phyloP scores from a whole-genome alignment of 345 rosid species.

The Syzygium grande region DNA sequence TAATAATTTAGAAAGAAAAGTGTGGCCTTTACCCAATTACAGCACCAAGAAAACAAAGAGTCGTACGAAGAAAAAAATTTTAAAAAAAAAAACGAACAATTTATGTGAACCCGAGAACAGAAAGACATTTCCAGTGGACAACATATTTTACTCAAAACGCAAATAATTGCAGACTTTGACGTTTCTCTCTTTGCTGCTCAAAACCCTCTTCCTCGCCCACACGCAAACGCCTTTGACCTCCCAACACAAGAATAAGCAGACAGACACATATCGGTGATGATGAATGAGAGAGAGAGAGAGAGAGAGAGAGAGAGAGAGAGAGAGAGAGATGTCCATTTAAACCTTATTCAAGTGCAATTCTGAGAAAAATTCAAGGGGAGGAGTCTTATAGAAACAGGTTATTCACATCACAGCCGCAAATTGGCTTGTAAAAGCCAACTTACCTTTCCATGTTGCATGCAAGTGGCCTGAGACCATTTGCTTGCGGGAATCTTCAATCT shows the following conservation, averaged over 20 bases:
- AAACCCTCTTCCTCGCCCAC: conserved; percentile 26
- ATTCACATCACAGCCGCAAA: background rate
- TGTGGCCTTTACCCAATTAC: background rate
- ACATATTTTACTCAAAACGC: conserved; percentile 18
- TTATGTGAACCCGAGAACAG: background rate
- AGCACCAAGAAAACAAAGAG: background rate
- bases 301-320: background rate
- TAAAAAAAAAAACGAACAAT: background rate
- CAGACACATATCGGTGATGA: background rate
- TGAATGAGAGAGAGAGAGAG: background rate
- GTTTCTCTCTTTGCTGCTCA: conserved; percentile 19
- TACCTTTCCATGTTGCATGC: background rate
- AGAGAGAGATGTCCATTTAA: background rate
- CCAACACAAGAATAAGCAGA: background rate
- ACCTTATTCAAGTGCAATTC: background rate
- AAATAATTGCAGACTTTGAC: conserved; percentile 41
- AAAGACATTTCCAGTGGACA: conserved; percentile 12
- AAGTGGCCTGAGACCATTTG: background rate
- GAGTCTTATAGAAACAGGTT: background rate
- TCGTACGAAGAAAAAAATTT: background rate
- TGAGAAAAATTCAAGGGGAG: background rate
- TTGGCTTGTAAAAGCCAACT: background rate
- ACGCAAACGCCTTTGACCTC: conserved; percentile 47
- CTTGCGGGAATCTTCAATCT: background rate
- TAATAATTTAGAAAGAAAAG: background rate